phyloP scores from a whole-genome alignment of 2,329 filamentous ascomycete genomes.

The Xylaria sp. region DNA sequence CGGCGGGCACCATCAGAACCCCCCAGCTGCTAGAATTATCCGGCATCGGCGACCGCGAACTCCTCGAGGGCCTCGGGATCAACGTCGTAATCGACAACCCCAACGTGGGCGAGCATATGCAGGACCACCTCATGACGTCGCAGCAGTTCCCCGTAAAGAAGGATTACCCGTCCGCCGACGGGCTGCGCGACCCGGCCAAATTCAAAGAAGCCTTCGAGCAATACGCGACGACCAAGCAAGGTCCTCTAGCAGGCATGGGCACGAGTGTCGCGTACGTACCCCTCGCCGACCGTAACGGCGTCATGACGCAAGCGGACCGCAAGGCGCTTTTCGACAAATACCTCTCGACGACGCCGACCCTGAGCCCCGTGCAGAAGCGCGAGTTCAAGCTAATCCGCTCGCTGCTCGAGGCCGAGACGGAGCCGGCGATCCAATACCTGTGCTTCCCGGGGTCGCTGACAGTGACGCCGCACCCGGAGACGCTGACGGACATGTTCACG shows the following conservation, averaged over 20 bases:
- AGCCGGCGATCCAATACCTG: conserved; percentile 44
- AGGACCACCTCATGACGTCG: conserved; percentile 50
- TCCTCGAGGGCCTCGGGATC: conserved; percentile 43
- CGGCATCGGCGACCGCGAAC: conserved; percentile 45
- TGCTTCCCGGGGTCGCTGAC: conserved; percentile 43
- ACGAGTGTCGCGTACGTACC: conserved; percentile 47
- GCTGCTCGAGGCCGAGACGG: conserved; percentile 38
- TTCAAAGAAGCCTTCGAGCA: conserved; percentile 42
- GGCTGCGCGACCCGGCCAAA: conserved; percentile 43
- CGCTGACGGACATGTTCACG: conserved; percentile 35
- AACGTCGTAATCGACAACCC: conserved; percentile 47
- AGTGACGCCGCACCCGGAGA: conserved; percentile 37
- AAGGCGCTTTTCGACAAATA: conserved; percentile 36
- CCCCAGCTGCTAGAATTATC: conserved; percentile 45
- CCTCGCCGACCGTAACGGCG: conserved; percentile 38
- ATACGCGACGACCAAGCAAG: conserved; percentile 44
- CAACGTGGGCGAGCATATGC: conserved; percentile 53
- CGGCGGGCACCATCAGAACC: conserved; percentile 47
- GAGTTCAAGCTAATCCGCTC: conserved; percentile 37
- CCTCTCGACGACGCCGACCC: conserved; percentile 25
- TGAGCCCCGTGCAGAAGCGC: conserved; percentile 20
- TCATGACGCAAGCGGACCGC: conserved; percentile 35
- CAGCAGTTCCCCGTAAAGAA: conserved; percentile 50
- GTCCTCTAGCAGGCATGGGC: conserved; percentile 47
- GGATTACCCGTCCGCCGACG: conserved; percentile 45